Evolutionary conservation across 2,329 filamentous ascomycete species (phyloP).

Genomic region (Mycosphaerelloides madeirae): DNA sequence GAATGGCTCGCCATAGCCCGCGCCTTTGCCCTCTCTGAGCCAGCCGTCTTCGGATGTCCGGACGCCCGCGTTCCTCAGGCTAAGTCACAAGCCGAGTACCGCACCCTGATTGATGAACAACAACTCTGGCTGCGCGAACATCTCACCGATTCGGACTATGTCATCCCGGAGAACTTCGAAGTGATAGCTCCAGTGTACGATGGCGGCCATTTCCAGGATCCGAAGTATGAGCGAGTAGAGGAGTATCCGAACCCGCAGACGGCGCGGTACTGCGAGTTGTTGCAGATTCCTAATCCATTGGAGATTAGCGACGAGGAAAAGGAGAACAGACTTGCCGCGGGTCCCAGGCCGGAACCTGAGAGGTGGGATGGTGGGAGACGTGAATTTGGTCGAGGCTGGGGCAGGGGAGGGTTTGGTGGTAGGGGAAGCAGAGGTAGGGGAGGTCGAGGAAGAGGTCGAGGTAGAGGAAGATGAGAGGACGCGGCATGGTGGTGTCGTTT

Average conservation of each 20-base stretch:
- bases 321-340: constrained; percentile 52
- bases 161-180: constrained; percentile 72
- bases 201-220: constrained; percentile 23
- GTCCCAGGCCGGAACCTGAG: constrained; percentile 47
- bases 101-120: constrained; percentile 62
- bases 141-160: constrained; percentile 49
- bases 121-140: constrained; percentile 61
- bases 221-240: constrained; percentile 32
- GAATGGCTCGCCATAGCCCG: constrained; percentile 96
- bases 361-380: constrained; percentile 20
- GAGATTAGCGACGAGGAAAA: constrained; percentile 68
- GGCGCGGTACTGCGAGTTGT: constrained; percentile 68
- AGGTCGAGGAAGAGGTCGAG: constrained; percentile 18
- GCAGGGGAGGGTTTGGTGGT: constrained; percentile 21
- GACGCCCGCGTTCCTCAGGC: constrained; percentile 49
- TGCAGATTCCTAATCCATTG: constrained; percentile 74
- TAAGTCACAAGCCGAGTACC: constrained; percentile 46
- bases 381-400: constrained; percentile 20
- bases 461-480: constrained; percentile 9
- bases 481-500: neutral
- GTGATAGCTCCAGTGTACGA: constrained; percentile 70
- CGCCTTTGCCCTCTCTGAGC: constrained; percentile 60
- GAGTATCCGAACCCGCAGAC: constrained; percentile 91
- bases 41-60: constrained; percentile 59
- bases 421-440: constrained; percentile 21